Base-by-base conservation (phyloP, 352 stramenopile species). In the Globisporangium alternatum region DNA sequence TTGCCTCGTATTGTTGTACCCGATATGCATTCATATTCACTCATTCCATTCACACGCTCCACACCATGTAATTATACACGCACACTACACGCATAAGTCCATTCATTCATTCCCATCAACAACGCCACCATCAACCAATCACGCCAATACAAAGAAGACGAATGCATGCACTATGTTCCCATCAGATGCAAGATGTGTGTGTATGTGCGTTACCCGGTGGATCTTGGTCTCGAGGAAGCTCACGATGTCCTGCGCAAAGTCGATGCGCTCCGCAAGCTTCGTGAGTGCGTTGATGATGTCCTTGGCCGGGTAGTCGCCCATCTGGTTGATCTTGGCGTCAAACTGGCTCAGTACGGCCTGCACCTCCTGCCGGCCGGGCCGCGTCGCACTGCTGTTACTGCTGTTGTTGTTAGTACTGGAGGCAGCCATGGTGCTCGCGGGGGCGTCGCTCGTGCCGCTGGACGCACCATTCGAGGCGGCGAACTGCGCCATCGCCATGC, bases 171-270 rank as follows among this genome's bases (percentile, higher is more conserved):
- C 25, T 28, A 2, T 28, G 25, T 28, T 28, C 25, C 25, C 25
- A 28, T 28, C 25, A 28, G 25, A 17, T 17, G n/a, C 65, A 55
- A 70, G 65, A 33, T 13, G 28, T 6, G 13, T 22, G 39, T 56
- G 55, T 19, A 49, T 43, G 35, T 41, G 25, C 25, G 15, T 69
- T 91, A 95, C 87, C 78, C 83, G 81, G 67, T 93, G 80, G 73
- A 96, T 91, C 78, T 96, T 96, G 63, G 84, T 93, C 69, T 94
- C 86, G 62, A 96, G 76, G 78, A 96, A 96, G 68, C 77, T 85
- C 75, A 92, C 87, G 71, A 96, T 87, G 72, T 94, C 83, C 52
- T 80, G 76, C 52, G 85, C 86, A 70, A 89, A 91, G 61, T 88
- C 66, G 33, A 80, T 53, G 56, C 81, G 81, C 71, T 93, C 86